Percentiles rank a stretch among this genome's conserved stretches.
phyloP scores from a whole-genome alignment of 2,329 filamentous ascomycete genomes.

The Penicillium decumbens region DNA sequence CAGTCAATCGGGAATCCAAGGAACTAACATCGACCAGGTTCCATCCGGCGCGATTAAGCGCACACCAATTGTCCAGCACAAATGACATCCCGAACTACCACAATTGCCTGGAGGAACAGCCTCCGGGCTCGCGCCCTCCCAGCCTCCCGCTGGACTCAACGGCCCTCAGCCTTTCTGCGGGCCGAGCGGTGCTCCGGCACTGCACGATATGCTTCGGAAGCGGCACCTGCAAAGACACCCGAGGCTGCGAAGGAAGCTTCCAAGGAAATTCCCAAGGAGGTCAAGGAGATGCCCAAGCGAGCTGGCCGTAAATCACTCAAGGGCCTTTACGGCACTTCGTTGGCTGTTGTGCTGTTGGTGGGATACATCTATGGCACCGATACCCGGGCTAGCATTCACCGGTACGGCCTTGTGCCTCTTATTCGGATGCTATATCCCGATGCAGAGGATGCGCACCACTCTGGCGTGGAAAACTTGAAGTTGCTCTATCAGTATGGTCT shows the following conservation, averaged over 20 bases:
- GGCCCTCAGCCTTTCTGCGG: constrained; percentile 20
- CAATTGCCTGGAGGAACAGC: constrained; percentile 27
- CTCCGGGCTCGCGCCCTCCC: constrained; percentile 24
- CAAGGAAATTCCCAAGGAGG: constrained; percentile 26
- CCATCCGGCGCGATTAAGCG: constrained; percentile 16
- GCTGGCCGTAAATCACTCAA: constrained; percentile 27
- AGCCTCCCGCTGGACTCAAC: constrained; percentile 23
- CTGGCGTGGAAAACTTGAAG: constrained; percentile 67
- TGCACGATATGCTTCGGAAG: constrained; percentile 24
- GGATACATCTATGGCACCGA: constrained; percentile 69
- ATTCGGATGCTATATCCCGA: constrained; percentile 43
- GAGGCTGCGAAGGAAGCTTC: constrained; percentile 16
- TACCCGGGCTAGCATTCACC: constrained; percentile 66
- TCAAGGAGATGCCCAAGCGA: constrained; percentile 27
- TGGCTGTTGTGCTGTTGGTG: constrained; percentile 47
- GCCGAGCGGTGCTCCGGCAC: constrained; percentile 12
- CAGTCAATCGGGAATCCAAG: constrained; percentile 1
- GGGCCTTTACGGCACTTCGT: constrained; percentile 46
- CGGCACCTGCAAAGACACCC: constrained; percentile 10
- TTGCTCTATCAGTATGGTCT: constrained; percentile 68
- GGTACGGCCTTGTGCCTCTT: constrained; percentile 56
- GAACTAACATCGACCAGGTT: constrained; percentile 15
- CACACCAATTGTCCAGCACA: neutral
- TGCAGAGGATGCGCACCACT: constrained; percentile 83
- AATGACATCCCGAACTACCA: constrained; percentile 24